Evolutionary conservation across 2,329 filamentous ascomycete genomes (phyloP), one percentile per base, ranked within the genome.

Genomic region (Botrytis pseudocinerea): DNA sequence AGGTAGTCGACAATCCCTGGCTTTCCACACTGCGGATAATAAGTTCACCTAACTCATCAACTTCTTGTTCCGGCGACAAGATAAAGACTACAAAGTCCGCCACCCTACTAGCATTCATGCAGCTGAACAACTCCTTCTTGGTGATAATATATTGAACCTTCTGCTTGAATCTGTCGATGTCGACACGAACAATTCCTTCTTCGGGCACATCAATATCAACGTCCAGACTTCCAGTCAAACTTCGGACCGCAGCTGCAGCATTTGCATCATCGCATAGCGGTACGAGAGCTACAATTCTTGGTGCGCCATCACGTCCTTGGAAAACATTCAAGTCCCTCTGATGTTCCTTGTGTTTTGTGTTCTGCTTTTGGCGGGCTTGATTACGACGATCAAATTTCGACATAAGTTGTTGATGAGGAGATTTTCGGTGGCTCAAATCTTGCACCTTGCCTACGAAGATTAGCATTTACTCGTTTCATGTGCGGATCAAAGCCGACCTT

Each of bases 301-400:
- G 93, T 9, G 95, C 95, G 44, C 92, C 94, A 84, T 97, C 92
- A 72, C 90, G 90, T 7, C 95, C 96, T n/a, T 89, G 84, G 80
- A 99, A 99, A 35, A 99, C 86, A 54, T 90, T 93, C 0, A 89
- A 90, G 70, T 94, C 92, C 77, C 92, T 92, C 65, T 92, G 87
- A 80, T 96, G 92, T 78, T 96, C 94, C 80, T 91, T 91, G 80
- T 94, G 90, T 83, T 98, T 98, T 78, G 90, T 87, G 75, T 92
- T 85, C 79, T 95, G 93, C 82, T 92, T 91, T 85, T 99, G 96
- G 83, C 95, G 95, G 78, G 94, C 93, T 85, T 97, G 94, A 83
- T 99, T 98, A 79, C 94, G 91, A 74, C 96, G 92, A 83, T 97
- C 94, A 82, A 99, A 89, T 84, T 98, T 99, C 74, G 94, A 97